Percentiles rank a stretch among this genome's conserved stretches.
Conservation (phyloP, 768 basidiomycete species). For the Amanita pallidorosea region DNA sequence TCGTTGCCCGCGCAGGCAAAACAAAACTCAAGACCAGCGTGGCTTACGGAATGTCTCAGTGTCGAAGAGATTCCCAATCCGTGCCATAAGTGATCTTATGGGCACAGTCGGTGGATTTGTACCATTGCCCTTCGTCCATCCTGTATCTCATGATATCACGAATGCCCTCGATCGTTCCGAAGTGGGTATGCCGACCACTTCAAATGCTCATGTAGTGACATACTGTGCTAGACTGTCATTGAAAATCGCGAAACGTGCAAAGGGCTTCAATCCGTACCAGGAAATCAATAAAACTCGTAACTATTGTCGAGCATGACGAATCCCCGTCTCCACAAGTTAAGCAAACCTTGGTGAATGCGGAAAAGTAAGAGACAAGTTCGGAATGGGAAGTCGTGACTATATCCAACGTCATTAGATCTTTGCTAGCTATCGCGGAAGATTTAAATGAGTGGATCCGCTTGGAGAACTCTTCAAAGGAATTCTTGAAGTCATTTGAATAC, state of each 20-base stretch:
- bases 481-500: not conserved
- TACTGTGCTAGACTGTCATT: not conserved
- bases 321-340: not conserved
- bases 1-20: not conserved
- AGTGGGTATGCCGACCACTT: not conserved
- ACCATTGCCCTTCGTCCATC: not conserved
- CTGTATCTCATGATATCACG: not conserved
- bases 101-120: not conserved
- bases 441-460: not conserved
- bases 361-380: not conserved
- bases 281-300: not conserved
- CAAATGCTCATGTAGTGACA: not conserved
- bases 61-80: not conserved
- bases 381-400: not conserved
- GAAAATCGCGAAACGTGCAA: not conserved
- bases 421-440: not conserved
- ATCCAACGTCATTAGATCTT: not conserved
- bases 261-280: not conserved
- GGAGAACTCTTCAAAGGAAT: not conserved
- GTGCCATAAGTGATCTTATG: not conserved
- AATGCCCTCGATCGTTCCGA: not conserved
- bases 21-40: no score
- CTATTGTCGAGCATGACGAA: not conserved
- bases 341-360: not conserved
- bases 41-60: not conserved